phyloP scores from a whole-genome alignment of 441 rosid genomes.

The Erysimum pusillum region DNA sequence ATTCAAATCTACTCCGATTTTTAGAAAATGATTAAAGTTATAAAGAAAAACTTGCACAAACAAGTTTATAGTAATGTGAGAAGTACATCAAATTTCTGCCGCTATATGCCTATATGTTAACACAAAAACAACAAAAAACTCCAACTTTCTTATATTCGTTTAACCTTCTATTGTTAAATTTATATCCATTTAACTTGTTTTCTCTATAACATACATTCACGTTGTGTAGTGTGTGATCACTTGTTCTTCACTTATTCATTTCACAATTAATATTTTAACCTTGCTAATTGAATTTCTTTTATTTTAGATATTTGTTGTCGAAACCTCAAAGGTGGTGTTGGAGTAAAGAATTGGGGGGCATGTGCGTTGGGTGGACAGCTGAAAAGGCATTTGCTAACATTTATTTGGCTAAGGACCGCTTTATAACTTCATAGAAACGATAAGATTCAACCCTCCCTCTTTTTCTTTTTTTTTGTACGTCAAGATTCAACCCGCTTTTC shows the following conservation, averaged over 20 bases:
- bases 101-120: too few species aligned
- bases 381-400: not conserved
- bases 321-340: constrained; percentile 14
- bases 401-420: constrained; percentile 2
- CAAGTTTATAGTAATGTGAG: too few species aligned
- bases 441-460: not conserved
- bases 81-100: too few species aligned
- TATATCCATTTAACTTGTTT: too few species aligned
- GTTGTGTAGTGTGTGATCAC: too few species aligned
- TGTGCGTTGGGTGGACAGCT: constrained; percentile 18
- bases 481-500: not conserved
- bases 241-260: not conserved
- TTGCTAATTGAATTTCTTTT: not conserved
- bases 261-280: not conserved
- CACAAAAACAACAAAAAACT: too few species aligned
- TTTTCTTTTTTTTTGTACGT: not conserved
- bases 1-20: too few species aligned
- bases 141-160: too few species aligned
- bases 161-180: too few species aligned
- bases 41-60: too few species aligned
- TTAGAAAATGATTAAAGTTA: too few species aligned
- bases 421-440: constrained; percentile 6
- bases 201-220: too few species aligned
- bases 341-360: constrained; percentile 7
- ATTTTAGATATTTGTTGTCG: not conserved